Percentiles rank a stretch among this genome's conserved stretches.
Conservation (phyloP, 164 flowering plant species). For the Piper betle region DNA sequence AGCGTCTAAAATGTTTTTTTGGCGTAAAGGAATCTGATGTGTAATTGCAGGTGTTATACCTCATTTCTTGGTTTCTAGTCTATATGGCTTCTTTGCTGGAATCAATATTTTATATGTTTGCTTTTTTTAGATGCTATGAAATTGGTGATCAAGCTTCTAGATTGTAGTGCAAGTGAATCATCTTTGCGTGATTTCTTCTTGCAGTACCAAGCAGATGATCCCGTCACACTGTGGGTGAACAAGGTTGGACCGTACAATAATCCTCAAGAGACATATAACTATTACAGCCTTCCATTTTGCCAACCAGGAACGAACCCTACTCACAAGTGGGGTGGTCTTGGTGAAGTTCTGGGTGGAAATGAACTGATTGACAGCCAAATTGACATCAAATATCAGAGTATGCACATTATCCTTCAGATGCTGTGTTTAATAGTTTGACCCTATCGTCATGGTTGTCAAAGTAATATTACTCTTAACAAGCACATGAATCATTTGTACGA, state of each 20-base stretch:
- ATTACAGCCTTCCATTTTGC: constrained; percentile 93
- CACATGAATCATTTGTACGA: neutral
- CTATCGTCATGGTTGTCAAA: too few species aligned
- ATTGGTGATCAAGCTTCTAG: too few species aligned
- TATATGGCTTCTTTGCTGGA: too few species aligned
- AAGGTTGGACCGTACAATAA: constrained; percentile 98
- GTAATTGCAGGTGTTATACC: too few species aligned
- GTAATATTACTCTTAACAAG: neutral
- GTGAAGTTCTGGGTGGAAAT: constrained; percentile 97
- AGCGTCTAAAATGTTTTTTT: too few species aligned
- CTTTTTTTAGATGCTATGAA: too few species aligned
- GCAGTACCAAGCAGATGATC: constrained; percentile 71
- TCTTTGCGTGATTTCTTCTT: neutral
- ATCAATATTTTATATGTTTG: too few species aligned
- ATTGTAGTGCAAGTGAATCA: too few species aligned
- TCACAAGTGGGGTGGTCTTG: constrained; percentile 99
- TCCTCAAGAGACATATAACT: constrained; percentile 98
- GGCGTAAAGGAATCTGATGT: too few species aligned
- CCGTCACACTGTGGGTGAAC: constrained; percentile 93
- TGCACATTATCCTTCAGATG: constrained; percentile 8
- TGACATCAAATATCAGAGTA: constrained; percentile 75
- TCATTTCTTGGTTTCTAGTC: too few species aligned
- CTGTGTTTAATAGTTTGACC: neutral
- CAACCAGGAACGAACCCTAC: constrained; percentile 39
- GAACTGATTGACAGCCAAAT: constrained; percentile 95